Evolutionary conservation across 2,329 filamentous ascomycete genomes (phyloP), one percentile per base, ranked within the genome.

Genomic region (Clonostachys sp.): DNA sequence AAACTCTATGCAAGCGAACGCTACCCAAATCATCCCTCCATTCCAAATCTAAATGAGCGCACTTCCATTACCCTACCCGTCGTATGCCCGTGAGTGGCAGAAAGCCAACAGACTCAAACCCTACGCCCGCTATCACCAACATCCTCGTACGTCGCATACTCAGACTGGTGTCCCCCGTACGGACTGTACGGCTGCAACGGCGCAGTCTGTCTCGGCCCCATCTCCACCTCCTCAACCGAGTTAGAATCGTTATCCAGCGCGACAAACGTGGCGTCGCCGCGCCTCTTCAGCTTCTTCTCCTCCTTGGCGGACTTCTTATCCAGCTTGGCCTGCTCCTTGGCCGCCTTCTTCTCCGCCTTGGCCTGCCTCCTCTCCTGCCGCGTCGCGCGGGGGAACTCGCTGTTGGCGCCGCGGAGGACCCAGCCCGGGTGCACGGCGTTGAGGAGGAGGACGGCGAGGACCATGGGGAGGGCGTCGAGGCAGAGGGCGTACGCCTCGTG

Each of bases 401-500:
- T 63, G 16, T 68, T 63, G 5, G 65, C 62, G 0, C 76, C 73
- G 17, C 61, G 53, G 41, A 75, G 59, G 16, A 72, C 58, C 2
- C 59, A 59, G 1, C 73, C 74, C 0, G 75, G 75, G 57, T 78
- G 74, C 13, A 71, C 50, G 6, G 70, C n/a, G 50, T 71, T 70
- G 42, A 73, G 57, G 5, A 67, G 47, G 2, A 63, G 39, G 17
- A 53, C 75, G 49, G 30, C 72, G 62, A 82, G 42, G 38, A 76
- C 62, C 74, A 84, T 83, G 1, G 80, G 78, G 2, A 75, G 58
- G 1, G 76, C 77, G 56, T 84, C 80, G 2, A 74, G 61, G 1
- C 54, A 46, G 70, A 72, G 77, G 24, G 73, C 68, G 57, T 78
- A 84, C 5, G 57, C 67, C 54, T 83, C 78, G 50, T 79, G 66